Base-by-base conservation (phyloP, 2,329 filamentous ascomycete genomes). In the Pseudocercospora crystallina region DNA sequence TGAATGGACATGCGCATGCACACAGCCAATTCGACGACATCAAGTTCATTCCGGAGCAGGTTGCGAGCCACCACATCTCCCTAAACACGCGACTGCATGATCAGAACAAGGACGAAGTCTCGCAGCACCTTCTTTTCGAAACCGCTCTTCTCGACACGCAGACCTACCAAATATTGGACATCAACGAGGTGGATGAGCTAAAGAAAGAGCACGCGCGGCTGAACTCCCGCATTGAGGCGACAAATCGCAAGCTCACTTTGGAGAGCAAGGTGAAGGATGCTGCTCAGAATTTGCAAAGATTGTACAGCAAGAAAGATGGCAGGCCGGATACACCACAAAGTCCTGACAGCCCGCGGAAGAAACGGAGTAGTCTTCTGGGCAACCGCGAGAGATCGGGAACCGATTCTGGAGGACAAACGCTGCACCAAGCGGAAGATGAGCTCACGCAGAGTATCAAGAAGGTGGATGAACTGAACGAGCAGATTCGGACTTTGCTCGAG, bases 211-310 rank as follows among this genome's bases (percentile, higher is more conserved):
- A 85, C 56, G 81, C 83, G 51, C 76, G 83, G 32, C 72, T 97
- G 43, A 78, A 80, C 20, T 82, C 85, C 65, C 86, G 89, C n/a
- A 85, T 96, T 59, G 88, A 92, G 56, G 85, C 89, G 33, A 85
- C 89, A 14, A 84, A 86, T 59, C 82, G 89, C 53, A 96, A 92
- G 71, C 79, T 99, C 33, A 84, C 85, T 30, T 84, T 97, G 39
- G 94, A 99, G 70, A 87, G 85, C 47, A 99, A 97, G 74, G 90
- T 96, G 63, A 87, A 90, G 62, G 92, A 97, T 78, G 94, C 94
- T 1, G 90, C 94, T 9, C 82, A 86, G 58, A 95, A 90, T 35
- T 85, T 99, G 71, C 85, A 86, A 51, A 85, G 87, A 62, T 77
- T 99, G 29, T 90, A 95, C 66, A 82, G 82, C 12, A 78, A 79